Evolutionary conservation across 148 eudicot genomes (phyloP), one percentile per base, ranked within the genome.

Genomic region (Selenicereus undatus): DNA sequence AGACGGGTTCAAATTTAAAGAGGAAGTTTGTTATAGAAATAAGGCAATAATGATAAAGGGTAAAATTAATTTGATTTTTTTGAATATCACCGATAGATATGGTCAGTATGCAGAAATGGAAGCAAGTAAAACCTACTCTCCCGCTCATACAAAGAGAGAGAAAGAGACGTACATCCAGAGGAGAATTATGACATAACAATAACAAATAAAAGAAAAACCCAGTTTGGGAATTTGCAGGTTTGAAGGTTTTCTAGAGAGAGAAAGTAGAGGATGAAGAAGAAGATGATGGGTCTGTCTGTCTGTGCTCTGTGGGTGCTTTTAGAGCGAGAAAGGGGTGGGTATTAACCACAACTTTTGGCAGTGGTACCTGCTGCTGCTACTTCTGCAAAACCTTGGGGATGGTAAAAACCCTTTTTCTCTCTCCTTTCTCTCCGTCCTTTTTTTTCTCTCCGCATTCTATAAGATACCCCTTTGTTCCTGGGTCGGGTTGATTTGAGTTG

Each of bases 331-430:
- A 20, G 72, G 20, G 21, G 75, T 79, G 24, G 8, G 39, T 58
- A 74, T 66, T 74, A 64, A 76, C 80, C 85, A 83, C 82, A 83
- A 83, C 82, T 83, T 83, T 83, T 69, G 79, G 79, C 76, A 79
- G 79, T 58, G 73, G 60, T 79, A 56, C 79, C 82, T 79, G 79
- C 76, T 56, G 71, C 68, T 76, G 39, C 77, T 26, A 26, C 6
- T 74, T 70, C 77, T 80, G 66, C 77, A 70, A 39, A 39, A 73
- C 79, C 83, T 83, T 80, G 86, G 83, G 83, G 77, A 75, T 76
- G 56, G 83, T 76, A 76, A 76, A 80, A 70, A 56, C 18, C 21
- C 60, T 17, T 29, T 83, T 77, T 60, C 12, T 39, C 11, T 21
- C 68, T 16, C 24, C 8, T 27, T 18, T 60, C 36, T 48, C 71